Evolutionary conservation across 2,329 filamentous ascomycete species (phyloP).

Genomic region (Scedosporium minutisporum): DNA sequence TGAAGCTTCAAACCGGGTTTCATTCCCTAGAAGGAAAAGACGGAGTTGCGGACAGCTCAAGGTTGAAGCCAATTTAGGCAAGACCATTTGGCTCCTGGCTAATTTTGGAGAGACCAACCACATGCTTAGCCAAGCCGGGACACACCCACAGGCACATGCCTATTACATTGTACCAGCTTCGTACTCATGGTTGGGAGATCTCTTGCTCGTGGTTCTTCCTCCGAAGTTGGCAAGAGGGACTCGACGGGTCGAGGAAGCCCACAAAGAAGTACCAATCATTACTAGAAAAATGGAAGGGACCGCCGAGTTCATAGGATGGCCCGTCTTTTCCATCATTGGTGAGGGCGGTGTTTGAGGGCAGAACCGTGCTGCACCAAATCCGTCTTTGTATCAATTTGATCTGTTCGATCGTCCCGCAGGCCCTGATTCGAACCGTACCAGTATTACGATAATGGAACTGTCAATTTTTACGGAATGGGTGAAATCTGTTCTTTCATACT

Average conservation of each 20-base stretch:
- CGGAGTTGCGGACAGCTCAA: background rate
- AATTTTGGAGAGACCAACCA: constrained; percentile 1
- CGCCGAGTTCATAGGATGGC: too few relatives aligned
- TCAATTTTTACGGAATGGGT: background rate
- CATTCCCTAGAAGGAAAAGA: background rate
- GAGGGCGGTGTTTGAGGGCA: background rate
- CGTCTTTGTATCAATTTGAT: background rate
- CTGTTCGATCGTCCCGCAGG: background rate
- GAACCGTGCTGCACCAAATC: background rate
- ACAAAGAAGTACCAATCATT: too few relatives aligned
- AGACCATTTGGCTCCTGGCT: constrained; percentile 4
- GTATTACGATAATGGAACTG: too few relatives aligned
- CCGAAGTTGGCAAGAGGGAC: too few relatives aligned
- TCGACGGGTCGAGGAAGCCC: too few relatives aligned
- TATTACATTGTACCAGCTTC: too few relatives aligned
- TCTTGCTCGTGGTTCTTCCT: too few relatives aligned
- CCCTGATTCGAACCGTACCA: background rate
- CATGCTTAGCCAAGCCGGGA: background rate
- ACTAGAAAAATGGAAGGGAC: too few relatives aligned
- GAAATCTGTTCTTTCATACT: background rate
- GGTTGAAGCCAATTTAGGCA: constrained; percentile 4
- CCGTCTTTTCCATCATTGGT: background rate
- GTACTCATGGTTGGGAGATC: too few relatives aligned
- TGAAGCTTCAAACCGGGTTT: background rate
- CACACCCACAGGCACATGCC: too few relatives aligned